A percentile compares a stretch with the other conserved stretches of the same genome.
Evolutionary conservation across 225 moss, liverwort and hornwort genomes (phyloP).

Genomic region (Pseudoscleropodium purum): DNA sequence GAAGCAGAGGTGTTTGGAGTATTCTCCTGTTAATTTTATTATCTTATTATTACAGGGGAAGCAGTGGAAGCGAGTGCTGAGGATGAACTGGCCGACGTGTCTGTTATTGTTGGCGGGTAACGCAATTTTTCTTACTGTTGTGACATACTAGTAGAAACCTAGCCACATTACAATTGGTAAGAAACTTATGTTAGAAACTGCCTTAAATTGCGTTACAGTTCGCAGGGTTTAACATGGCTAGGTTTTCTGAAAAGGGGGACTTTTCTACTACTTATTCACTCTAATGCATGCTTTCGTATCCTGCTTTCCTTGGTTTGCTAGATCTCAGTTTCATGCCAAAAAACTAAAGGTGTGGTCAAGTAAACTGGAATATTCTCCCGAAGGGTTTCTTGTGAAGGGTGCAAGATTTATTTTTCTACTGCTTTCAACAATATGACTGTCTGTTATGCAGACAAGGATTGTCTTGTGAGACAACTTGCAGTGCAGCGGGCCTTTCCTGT

Average conservation of each 20-base stretch:
- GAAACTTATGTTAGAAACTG: background rate
- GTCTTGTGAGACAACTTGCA: conserved; percentile 60
- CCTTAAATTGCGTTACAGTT: background rate
- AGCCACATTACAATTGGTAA: background rate
- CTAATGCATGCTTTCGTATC: background rate
- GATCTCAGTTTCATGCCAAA: background rate
- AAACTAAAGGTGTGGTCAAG: background rate
- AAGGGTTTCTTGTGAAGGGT: background rate
- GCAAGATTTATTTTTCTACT: background rate
- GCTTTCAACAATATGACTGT: background rate
- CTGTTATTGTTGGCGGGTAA: conserved; percentile 65
- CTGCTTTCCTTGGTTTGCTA: background rate
- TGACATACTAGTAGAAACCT: background rate
- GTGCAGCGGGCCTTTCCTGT: conserved; percentile 34
- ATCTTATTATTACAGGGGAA: conserved; percentile 8
- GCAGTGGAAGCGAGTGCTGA: conserved; percentile 35
- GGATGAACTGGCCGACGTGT: conserved; percentile 40
- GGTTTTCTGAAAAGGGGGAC: background rate
- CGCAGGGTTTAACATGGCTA: background rate
- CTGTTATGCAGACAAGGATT: conserved; percentile 51
- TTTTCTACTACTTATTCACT: background rate
- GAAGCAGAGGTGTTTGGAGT: background rate
- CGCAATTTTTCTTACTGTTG: background rate
- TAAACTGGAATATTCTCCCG: background rate
- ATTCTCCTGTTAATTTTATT: background rate